These are phyloP conservation scores for Kwoniella dendrophila DNA, from an alignment of 768 basidiomycete species.

Conservation along the genomic window DNA sequence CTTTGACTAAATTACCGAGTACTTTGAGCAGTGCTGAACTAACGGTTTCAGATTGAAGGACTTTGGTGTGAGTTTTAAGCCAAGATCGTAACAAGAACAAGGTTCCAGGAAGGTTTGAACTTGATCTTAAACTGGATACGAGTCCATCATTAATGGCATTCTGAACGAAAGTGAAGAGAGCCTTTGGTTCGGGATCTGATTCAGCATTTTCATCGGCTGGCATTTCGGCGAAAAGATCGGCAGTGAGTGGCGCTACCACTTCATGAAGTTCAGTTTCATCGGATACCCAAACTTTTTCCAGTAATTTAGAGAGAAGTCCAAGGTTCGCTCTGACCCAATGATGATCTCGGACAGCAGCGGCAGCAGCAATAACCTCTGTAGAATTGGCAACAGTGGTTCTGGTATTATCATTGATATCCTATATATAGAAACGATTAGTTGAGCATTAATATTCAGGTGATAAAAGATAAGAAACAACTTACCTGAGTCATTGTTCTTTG, in stretches of 20 bases:
- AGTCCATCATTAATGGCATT: slow-evolving; percentile 75
- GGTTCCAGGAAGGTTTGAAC: slow-evolving; percentile 66
- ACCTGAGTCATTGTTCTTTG: slow-evolving; percentile 80
- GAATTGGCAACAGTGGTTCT: slow-evolving; percentile 73
- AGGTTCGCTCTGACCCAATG: slow-evolving; percentile 78
- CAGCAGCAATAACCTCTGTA: slow-evolving; percentile 84
- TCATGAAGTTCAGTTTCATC: slow-evolving; percentile 82
- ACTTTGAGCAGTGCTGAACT: slow-evolving; percentile 75
- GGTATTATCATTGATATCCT: slow-evolving; percentile 76
- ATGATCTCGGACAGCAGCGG: slow-evolving; percentile 78
- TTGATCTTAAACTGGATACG: slow-evolving; percentile 37
- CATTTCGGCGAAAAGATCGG: slow-evolving; percentile 72
- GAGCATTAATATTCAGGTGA: too few species aligned
- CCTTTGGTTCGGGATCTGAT: slow-evolving; percentile 67
- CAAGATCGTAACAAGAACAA: slow-evolving; percentile 85
- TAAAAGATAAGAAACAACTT: too few species aligned
- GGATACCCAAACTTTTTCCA: slow-evolving; percentile 80
- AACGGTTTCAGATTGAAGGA: slow-evolving; percentile 72
- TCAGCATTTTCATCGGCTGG: slow-evolving; percentile 70
- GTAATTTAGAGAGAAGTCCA: slow-evolving; percentile 71
- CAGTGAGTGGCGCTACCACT: slow-evolving; percentile 76
- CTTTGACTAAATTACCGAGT: slow-evolving; percentile 80
- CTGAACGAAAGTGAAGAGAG: slow-evolving; percentile 77
- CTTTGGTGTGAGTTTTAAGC: slow-evolving; percentile 75
- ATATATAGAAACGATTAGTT: too few species aligned